Conservation (phyloP, 306 rosid species). For the Geum urbanum region DNA sequence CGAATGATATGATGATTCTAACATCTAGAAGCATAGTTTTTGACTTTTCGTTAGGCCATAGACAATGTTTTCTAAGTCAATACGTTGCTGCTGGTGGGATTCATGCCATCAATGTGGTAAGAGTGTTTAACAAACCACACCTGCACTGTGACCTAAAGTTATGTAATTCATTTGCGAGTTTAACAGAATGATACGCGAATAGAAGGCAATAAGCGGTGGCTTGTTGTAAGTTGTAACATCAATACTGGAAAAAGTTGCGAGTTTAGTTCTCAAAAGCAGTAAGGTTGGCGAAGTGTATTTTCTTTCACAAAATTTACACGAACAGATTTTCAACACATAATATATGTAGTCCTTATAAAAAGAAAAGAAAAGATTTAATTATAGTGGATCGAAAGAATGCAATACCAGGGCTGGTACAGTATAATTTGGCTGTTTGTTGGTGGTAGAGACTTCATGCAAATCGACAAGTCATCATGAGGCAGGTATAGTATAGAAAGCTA, state of each 20-base stretch:
- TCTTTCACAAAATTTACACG: too few relatives aligned
- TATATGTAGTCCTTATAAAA: background rate
- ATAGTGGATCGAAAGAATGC: background rate
- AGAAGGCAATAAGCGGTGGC: too few relatives aligned
- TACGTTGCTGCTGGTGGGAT: background rate
- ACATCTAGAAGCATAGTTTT: background rate
- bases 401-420: background rate
- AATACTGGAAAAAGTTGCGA: too few relatives aligned
- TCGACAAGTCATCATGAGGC: background rate
- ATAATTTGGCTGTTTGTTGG: background rate
- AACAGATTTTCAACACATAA: background rate
- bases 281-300: too few relatives aligned
- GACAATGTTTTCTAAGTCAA: background rate
- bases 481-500: background rate
- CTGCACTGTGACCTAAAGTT: background rate
- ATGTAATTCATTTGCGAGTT: too few relatives aligned
- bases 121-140: background rate
- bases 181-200: too few relatives aligned
- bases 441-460: background rate
- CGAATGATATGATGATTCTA: background rate
- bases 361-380: too few relatives aligned
- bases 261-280: too few relatives aligned
- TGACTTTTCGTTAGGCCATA: background rate
- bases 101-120: conserved; percentile 1
- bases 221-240: too few relatives aligned